Base-by-base conservation (phyloP, 2,329 filamentous ascomycete species). In the Pseudogymnoascus destructans region DNA sequence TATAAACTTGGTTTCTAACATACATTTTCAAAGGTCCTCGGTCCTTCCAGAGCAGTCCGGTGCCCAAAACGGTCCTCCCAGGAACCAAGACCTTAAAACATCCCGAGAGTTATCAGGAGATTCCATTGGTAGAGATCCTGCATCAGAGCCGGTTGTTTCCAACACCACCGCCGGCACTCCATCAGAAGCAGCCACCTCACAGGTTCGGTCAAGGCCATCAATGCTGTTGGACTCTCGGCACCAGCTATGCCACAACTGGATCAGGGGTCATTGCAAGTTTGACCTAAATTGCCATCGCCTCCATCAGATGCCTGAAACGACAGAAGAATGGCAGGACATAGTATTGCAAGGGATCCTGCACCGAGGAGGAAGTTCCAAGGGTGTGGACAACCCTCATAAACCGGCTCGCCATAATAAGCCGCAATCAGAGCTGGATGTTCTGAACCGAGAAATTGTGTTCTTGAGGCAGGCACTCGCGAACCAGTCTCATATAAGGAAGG, bases 381-480 rank as follows among this genome's bases (percentile, higher is more conserved):
- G 46, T 13, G 15, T 52, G 25, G 5, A 17, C 10, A 13, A n/a
- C 25, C 25, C 1, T 30, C 25, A 30, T 8, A 52, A 19, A 7
- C 9, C 10, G 9, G 25, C 46, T 19, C 25, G 10, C 1, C 46
- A 19, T 30, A 52, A 32, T 13, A 52, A 30, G 46, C 46, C 46
- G 15, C 46, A 17, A 19, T 52, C 46, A 13, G 25, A 52, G n/a
- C 46, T 52, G 25, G 46, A 52, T 3, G 10, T 32, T 32, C 46
- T 52, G 2, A 52, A 19, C 15, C 25, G 25, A 52, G 46, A 52
- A 19, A 52, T 52, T 13, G 46, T 52, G 25, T 30, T 13, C 46
- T 52, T 52, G 46, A 52, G 46, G 46, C 46, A 13, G n/a, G 46
- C n/a, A 52, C 46, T 52, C 32, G 25, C 46, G n/a, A 52, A 52